A percentile compares a stretch with the other conserved stretches of the same genome.
These are phyloP conservation scores for Phytophthora ramorum DNA, from an alignment of 352 stramenopile species.

Conservation along the genomic window DNA sequence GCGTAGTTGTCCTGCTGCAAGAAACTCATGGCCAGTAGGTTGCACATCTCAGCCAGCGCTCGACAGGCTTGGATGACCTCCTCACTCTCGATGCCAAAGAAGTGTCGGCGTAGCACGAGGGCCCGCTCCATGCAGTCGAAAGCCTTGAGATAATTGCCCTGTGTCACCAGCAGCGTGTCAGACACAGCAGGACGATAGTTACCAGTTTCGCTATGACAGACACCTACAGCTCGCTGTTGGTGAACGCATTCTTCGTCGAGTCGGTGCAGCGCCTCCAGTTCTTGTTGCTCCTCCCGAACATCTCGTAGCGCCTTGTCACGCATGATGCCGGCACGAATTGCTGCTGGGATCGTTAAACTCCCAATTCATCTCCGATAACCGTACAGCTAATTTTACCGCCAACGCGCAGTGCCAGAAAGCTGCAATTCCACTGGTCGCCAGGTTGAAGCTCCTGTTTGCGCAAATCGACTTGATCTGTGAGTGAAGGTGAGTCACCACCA, in stretches of 20 bases:
- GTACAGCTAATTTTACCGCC: slow-evolving; percentile 20
- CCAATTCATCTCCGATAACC: not conserved
- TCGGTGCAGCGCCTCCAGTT: slow-evolving; percentile 90
- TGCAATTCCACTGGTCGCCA: not conserved
- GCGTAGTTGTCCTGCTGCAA: slow-evolving; percentile 93
- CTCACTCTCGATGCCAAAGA: slow-evolving; percentile 91
- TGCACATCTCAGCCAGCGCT: slow-evolving; percentile 94
- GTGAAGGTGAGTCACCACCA: slow-evolving; percentile 30
- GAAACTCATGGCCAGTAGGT: slow-evolving; percentile 94
- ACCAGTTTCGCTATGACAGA: not conserved
- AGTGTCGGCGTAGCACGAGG: slow-evolving; percentile 91
- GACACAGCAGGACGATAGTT: not conserved
- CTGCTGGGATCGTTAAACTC: not conserved
- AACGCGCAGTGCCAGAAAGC: not conserved
- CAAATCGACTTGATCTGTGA: slow-evolving; percentile 13
- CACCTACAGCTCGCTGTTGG: slow-evolving; percentile 77
- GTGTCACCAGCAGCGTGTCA: not conserved
- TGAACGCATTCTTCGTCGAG: slow-evolving; percentile 92
- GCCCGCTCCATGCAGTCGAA: slow-evolving; percentile 94
- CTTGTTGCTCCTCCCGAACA: slow-evolving; percentile 65
- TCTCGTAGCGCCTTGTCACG: slow-evolving; percentile 40
- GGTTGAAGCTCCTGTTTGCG: slow-evolving; percentile 23
- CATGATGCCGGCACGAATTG: slow-evolving; percentile 13
- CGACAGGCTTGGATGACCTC: slow-evolving; percentile 89
- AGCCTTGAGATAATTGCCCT: slow-evolving; percentile 93